phyloP scores from a whole-genome alignment of 2,329 filamentous ascomycete species.

The Graphilbum fragrans region DNA sequence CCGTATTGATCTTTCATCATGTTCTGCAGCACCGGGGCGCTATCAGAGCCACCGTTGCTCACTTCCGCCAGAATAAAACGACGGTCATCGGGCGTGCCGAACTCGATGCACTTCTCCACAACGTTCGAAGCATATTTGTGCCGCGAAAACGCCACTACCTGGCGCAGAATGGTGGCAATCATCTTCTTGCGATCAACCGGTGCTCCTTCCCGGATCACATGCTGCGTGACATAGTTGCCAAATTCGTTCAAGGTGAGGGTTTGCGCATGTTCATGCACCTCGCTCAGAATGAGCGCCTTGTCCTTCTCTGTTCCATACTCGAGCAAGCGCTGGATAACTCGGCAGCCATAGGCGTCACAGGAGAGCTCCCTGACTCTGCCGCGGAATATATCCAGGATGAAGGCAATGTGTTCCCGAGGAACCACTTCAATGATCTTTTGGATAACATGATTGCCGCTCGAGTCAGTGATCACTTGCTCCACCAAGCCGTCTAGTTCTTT shows the following conservation, averaged over 20 bases:
- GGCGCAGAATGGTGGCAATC: conserved; percentile 58
- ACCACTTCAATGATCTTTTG: conserved; percentile 84
- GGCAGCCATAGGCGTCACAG: conserved; percentile 75
- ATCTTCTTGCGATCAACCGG: conserved; percentile 61
- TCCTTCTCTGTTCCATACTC: conserved; percentile 68
- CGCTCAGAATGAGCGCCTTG: conserved; percentile 58
- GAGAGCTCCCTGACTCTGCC: conserved; percentile 64
- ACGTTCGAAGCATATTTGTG: conserved; percentile 98
- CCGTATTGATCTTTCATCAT: conserved; percentile 87
- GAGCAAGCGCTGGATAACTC: conserved; percentile 84
- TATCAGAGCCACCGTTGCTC: conserved; percentile 46
- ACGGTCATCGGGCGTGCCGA: conserved; percentile 57
- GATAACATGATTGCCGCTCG: conserved; percentile 93
- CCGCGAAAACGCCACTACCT: conserved; percentile 68
- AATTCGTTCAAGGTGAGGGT: conserved; percentile 76
- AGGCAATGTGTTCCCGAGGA: conserved; percentile 66
- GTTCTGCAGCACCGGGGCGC: conserved; percentile 56
- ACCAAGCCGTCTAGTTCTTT: conserved; percentile 71
- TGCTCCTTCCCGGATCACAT: conserved; percentile 71
- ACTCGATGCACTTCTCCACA: conserved; percentile 80
- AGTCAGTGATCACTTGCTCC: conserved; percentile 66
- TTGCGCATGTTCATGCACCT: conserved; percentile 62
- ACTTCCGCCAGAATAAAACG: conserved; percentile 54
- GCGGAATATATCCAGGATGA: conserved; percentile 71
- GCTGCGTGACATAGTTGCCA: conserved; percentile 93